Base-by-base conservation (phyloP, 768 basidiomycete genomes). In the Strobilomyces dryophilus region DNA sequence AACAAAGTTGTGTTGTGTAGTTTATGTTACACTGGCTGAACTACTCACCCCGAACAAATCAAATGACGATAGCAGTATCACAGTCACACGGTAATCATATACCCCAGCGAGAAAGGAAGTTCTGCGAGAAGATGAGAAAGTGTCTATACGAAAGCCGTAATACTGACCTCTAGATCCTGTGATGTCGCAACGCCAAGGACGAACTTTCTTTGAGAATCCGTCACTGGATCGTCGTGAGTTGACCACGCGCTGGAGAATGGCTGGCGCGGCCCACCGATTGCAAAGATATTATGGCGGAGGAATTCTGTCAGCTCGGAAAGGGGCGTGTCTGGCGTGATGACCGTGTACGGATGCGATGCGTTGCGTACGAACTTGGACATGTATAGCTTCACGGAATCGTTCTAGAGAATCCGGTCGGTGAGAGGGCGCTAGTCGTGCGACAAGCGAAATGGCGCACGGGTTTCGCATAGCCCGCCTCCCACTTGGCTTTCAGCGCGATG, bases 261-360 rank as follows among this genome's bases (percentile, higher is more conserved):
- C 17, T 18, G 42, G n/a, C n/a, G 44, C 31, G 12, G 62, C 77
- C 43, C 48, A 87, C 90, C 86, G 26, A 93, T 69, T 2, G 89
- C 91, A 57, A 92, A 92, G 37, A 87, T 77, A 57, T 90, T 86
- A 20, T 74, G 50, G 57, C 76, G 72, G 48, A 95, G 73, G 70
- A 97, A 97, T 11, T 73, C 75, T 61, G 93, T 92, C n/a, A 95
- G 75, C 12, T 92, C 89, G 1, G 80, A 79, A 10, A 95, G 76
- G 2, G 89, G 79, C 7, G 92, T 87, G 42, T 80, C 72, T 1
- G 92, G 92, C 1, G 91, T 91, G 59, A 95, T 90, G 49, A 87
- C 70, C 12, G 82, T 85, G 68, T 92, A 92, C 3, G 86, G 84
- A 51, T 85, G 71, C 4, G 77, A 77, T 9, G 79, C 69, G 7